A percentile compares a stretch with the other conserved stretches of the same genome.
These are phyloP conservation scores for Pseudonitzschia multistriata DNA, from an alignment of 108 stramenopile species.

Conservation along the genomic window DNA sequence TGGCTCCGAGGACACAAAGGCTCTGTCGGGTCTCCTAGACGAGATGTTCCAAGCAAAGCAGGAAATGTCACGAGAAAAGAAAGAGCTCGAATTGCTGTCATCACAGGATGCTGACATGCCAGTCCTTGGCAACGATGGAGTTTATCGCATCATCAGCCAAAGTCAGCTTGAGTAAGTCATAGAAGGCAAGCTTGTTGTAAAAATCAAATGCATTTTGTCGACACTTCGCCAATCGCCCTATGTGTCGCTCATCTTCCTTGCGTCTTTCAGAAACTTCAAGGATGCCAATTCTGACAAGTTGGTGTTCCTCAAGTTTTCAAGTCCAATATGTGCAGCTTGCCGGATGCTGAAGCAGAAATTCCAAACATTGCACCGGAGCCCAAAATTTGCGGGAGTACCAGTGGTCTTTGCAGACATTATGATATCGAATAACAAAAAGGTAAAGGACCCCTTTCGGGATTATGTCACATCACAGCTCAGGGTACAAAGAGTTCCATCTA, in stretches of 20 bases:
- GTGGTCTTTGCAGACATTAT: slow-evolving; percentile 20
- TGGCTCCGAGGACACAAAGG: background rate
- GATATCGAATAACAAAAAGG: slow-evolving; percentile 20
- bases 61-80: slow-evolving; percentile 16
- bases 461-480: slow-evolving; percentile 10
- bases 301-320: slow-evolving; percentile 18
- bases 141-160: slow-evolving; percentile 20
- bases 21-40: slow-evolving; percentile 11
- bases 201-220: background rate
- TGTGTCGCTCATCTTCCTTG: background rate
- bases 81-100: background rate
- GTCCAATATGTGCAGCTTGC: slow-evolving; percentile 14
- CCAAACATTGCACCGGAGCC: slow-evolving; percentile 6
- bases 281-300: slow-evolving; percentile 12
- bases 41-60: slow-evolving; percentile 10
- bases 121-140: slow-evolving; percentile 8
- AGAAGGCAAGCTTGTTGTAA: background rate
- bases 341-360: slow-evolving; percentile 18
- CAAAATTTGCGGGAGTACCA: slow-evolving; percentile 6
- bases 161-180: slow-evolving; percentile 15
- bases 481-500: slow-evolving; percentile 2
- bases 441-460: slow-evolving; percentile 8
- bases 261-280: slow-evolving; percentile 12
- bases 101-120: slow-evolving; percentile 10
- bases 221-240: background rate